These are phyloP conservation scores for Calonectria pseudoreteaudii DNA, from an alignment of 2,329 filamentous ascomycete species.

Conservation along the genomic window DNA sequence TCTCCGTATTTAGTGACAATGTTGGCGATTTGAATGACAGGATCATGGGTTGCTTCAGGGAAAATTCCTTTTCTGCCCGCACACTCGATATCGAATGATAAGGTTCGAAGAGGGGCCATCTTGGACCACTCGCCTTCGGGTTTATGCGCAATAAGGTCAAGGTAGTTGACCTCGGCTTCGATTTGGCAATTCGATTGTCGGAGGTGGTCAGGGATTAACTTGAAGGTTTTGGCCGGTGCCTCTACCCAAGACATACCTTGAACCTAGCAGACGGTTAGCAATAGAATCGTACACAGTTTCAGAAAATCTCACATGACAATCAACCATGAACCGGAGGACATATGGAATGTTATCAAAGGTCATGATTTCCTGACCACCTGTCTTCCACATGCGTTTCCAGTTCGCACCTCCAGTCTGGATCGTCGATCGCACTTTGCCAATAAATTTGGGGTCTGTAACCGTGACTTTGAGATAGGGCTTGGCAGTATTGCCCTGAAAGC, in stretches of 20 bases:
- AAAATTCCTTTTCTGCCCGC: conserved; percentile 98
- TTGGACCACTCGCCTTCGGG: conserved; percentile 96
- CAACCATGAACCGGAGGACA: conserved; percentile 96
- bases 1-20: conserved; percentile 96
- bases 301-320: conserved; percentile 76
- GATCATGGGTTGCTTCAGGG: conserved; percentile 90
- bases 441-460: conserved; percentile 88
- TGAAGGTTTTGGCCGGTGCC: conserved; percentile 79
- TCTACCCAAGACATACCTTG: conserved; percentile 98
- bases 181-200: conserved; percentile 96
- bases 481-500: conserved; percentile 93
- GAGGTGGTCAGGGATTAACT: conserved; percentile 72
- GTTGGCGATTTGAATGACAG: conserved; percentile 98
- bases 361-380: conserved; percentile 75
- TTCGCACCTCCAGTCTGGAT: conserved; percentile 85
- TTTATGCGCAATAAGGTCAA: conserved; percentile 86
- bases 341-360: conserved; percentile 98
- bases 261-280: conserved; percentile 63
- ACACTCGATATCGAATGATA: conserved; percentile 99
- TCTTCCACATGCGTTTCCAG: conserved; percentile 91
- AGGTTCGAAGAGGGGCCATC: conserved; percentile 91
- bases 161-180: conserved; percentile 86
- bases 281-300: no score
- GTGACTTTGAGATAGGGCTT: conserved; percentile 95
- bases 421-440: conserved; percentile 78